phyloP scores from a whole-genome alignment of 352 stramenopile genomes.

The Pythium scleroteichum region DNA sequence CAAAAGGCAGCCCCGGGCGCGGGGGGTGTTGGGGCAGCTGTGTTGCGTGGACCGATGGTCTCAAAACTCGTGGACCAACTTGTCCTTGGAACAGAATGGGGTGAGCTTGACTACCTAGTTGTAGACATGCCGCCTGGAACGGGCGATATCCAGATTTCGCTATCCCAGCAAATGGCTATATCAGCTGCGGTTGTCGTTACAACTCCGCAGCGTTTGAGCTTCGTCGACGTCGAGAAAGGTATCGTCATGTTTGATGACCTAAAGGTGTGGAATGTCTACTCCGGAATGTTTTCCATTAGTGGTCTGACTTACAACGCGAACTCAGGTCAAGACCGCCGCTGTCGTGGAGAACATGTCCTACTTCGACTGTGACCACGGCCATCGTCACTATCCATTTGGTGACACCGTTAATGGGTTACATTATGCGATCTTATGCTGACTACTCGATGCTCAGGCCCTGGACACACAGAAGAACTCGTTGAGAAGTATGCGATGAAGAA shows the following conservation, averaged over 20 bases:
- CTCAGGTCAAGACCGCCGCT: constrained; percentile 92
- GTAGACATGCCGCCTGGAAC: constrained; percentile 99
- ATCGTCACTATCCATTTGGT: constrained; percentile 89
- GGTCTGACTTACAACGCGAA: too few relatives aligned
- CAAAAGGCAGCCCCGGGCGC: constrained; percentile 79
- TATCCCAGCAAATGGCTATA: constrained; percentile 97
- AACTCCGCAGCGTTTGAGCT: constrained; percentile 97
- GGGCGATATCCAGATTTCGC: constrained; percentile 98
- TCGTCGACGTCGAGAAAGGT: constrained; percentile 98
- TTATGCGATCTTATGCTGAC: too few relatives aligned
- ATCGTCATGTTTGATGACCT: constrained; percentile 98
- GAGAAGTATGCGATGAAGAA: constrained; percentile 84
- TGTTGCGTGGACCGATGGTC: constrained; percentile 98
- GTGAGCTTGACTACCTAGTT: constrained; percentile 99
- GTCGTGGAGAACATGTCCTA: constrained; percentile 99
- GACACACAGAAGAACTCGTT: constrained; percentile 75
- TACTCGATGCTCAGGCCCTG: constrained; percentile 38
- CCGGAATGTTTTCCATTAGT: too few relatives aligned
- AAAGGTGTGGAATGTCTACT: constrained; percentile 51
- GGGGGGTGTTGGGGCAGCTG: constrained; percentile 80
- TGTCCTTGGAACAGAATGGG: constrained; percentile 95
- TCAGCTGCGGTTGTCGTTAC: constrained; percentile 98
- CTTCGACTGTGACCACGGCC: constrained; percentile 88
- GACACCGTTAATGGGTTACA: too few relatives aligned
- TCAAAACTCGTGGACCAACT: constrained; percentile 98